Evolutionary conservation across 2,329 filamentous ascomycete genomes (phyloP), one percentile per base, ranked within the genome.

Genomic region (Elsinoe ampelina): DNA sequence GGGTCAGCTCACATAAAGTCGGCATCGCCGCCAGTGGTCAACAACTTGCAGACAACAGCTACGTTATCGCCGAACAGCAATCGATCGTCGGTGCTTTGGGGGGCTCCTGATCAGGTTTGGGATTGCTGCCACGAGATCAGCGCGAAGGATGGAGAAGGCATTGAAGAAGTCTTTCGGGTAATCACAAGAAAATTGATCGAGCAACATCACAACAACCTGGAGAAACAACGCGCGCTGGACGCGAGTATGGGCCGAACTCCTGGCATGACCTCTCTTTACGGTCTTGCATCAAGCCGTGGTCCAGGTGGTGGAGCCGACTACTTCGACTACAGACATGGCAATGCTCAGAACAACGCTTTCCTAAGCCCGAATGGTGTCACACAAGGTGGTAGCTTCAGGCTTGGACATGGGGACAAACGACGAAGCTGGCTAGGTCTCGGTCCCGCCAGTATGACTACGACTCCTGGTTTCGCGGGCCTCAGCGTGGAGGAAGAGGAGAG

Each of bases 81-180:
- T 62, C 69, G 74, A 32, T 86, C 82, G 65, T 86, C 82, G 36
- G 86, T 86, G 1, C 89, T 90, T 72, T 96, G 91, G 91, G 89
- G 86, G 19, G 88, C 93, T 69, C 50, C 41, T 22, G 91, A 96
- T 67, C 84, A 90, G 5, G 90, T 91, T 54, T 97, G 92, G 91
- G 91, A 96, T 66, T 95, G 90, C 61, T 97, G 92, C 70, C 93
- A 97, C 71, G 93, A 98, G 74, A 92, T 98, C 67, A 91, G 85
- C 63, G 91, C 92, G 48, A 92, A 95, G 76, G 90, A 86, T 66
- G 91, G 91, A 57, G 91, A 96, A 75, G 92, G 92, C 15, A 91
- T 98, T 15, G 93, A 97, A 64, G 93, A 97, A 72, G 90, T 98
- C 0, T 97, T 97, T 65, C 81, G 92, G 1, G 89, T 95, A 22